These are phyloP conservation scores for Sclerotinia trifoliorum DNA, from an alignment of 2,329 filamentous ascomycete genomes.

Conservation along the genomic window DNA sequence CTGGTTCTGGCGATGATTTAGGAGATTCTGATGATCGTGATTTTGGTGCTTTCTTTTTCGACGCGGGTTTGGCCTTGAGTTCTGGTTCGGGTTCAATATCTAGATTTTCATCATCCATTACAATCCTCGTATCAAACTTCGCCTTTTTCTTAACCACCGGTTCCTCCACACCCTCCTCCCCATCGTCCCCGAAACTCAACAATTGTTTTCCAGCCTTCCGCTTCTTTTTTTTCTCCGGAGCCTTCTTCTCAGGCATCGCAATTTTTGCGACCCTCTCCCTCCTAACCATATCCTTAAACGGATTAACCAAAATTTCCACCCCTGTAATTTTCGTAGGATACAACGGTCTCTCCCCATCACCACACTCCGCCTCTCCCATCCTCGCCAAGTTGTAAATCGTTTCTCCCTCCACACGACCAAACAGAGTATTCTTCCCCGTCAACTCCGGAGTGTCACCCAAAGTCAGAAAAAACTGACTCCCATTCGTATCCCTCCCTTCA, in stretches of 20 bases:
- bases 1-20: conserved; percentile 43
- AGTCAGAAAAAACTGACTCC: conserved; percentile 97
- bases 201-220: conserved; percentile 73
- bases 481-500: conserved; percentile 76
- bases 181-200: conserved; percentile 73
- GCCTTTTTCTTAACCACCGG: conserved; percentile 67
- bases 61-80: conserved; percentile 35
- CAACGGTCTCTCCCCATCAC: conserved; percentile 77
- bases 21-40: conserved; percentile 41
- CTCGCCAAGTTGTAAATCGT: conserved; percentile 95
- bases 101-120: conserved; percentile 55
- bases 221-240: conserved; percentile 59
- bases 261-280: conserved; percentile 57
- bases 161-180: conserved; percentile 51
- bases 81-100: conserved; percentile 39
- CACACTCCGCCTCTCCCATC: conserved; percentile 85
- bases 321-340: conserved; percentile 79
- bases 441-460: conserved; percentile 81
- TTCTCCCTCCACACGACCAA: conserved; percentile 87
- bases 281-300: conserved; percentile 78
- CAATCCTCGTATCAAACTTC: conserved; percentile 76
- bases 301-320: conserved; percentile 76
- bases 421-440: conserved; percentile 87
- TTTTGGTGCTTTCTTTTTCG: conserved; percentile 37
- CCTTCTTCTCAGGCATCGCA: conserved; percentile 46